Evolutionary conservation across 2,329 filamentous ascomycete species (phyloP), one percentile per base, ranked within the genome.

Genomic region (Lomentospora prolificans): DNA sequence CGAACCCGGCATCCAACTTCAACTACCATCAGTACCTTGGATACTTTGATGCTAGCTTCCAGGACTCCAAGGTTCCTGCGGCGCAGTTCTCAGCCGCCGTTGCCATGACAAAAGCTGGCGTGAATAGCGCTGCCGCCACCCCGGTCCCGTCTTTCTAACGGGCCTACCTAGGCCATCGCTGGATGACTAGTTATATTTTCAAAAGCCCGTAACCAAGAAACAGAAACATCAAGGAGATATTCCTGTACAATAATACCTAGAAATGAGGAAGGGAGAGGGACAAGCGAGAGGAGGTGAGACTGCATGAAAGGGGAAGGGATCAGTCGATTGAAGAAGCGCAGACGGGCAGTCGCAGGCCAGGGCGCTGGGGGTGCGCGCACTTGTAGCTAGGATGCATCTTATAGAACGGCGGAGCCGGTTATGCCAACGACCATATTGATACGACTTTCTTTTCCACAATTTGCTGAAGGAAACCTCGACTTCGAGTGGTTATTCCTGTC

Each of bases 31-130:
- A 41, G 7, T 57, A 52, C 55, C 28, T 22, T 36, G 28, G 28
- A 8, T 57, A 57, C 36, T 57, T 53, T 17, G 48, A 52, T 46
- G 48, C 50, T 4, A 41, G 51, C 46, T 30, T 55, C n/a, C 14
- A 30, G 8, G 25, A 28, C 10, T 41, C 53, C 25, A 48, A 48
- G 39, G 53, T 55, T 3, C 53, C 53, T 9, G 53, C 36, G 24
- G 53, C 53, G 3, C 25, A 55, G 53, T 55, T 55, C 17, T 30
- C 41, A 9, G 41, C 53, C 14, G 53, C 53, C 25, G 39, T 33
- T 2, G 53, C 53, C n/a, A 48, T 55, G 53, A 33, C 53, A 9
- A 27, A 44, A 24, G 22, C 24, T 9, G 33, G 33, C 19, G 51
- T 33, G 6, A 33, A 33, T 12, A 33, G 7, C 30, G 30, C 22